Conservation (phyloP, 352 stramenopile genomes). For the Phytopythium cucurbitacearum region DNA sequence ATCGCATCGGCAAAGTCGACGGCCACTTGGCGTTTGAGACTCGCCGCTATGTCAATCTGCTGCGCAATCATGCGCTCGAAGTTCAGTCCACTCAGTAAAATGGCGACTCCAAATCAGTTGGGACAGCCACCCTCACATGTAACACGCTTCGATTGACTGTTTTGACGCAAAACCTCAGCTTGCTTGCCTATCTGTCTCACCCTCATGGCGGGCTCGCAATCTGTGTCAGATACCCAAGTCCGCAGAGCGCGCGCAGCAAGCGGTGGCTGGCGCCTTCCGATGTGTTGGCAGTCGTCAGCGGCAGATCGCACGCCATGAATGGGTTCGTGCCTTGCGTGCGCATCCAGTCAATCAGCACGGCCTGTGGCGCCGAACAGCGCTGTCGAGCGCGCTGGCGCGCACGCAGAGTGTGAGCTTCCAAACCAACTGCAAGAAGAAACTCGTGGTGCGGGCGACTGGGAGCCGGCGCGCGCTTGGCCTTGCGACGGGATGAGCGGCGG, state of each 20-base stretch:
- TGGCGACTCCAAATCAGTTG: neutral
- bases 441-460: neutral
- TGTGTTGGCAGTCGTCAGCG: too few species aligned
- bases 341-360: slow-evolving; percentile 52
- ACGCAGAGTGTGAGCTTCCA: neutral
- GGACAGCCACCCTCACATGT: too few species aligned
- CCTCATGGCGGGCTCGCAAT: too few species aligned
- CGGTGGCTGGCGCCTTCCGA: too few species aligned
- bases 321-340: slow-evolving; percentile 10
- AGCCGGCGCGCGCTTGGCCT: slow-evolving; percentile 20
- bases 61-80: slow-evolving; percentile 30
- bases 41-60: slow-evolving; percentile 42
- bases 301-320: too few species aligned
- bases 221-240: too few species aligned
- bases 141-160: too few species aligned
- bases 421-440: slow-evolving; percentile 18
- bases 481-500: slow-evolving; percentile 27
- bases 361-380: slow-evolving; percentile 39
- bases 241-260: too few species aligned
- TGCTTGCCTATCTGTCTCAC: too few species aligned
- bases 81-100: neutral
- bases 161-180: too few species aligned
- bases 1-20: slow-evolving; percentile 24
- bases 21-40: slow-evolving; percentile 46
- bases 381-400: slow-evolving; percentile 30